A percentile compares a stretch with the other conserved stretches of the same genome.
phyloP scores from a whole-genome alignment of 2,329 filamentous ascomycete genomes.

The Metarhizium anisopliae region DNA sequence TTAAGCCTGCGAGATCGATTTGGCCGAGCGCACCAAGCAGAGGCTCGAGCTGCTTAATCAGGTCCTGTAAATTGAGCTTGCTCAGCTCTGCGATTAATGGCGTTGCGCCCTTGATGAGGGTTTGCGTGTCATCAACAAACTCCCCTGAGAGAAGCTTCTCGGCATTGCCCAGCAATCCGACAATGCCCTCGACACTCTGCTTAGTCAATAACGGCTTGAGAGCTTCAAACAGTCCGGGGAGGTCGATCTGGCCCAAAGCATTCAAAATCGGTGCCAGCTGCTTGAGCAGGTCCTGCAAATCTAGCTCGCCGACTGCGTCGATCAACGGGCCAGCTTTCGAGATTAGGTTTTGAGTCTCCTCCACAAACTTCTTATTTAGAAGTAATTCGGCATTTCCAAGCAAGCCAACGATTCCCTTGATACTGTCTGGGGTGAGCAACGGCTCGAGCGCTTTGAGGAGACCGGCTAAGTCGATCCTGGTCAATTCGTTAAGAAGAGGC shows the following conservation, averaged over 20 bases:
- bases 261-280: constrained; percentile 21
- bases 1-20: constrained; percentile 21
- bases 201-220: constrained; percentile 18
- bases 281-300: constrained; percentile 7
- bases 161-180: constrained; percentile 21
- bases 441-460: constrained; percentile 17
- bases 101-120: constrained; percentile 23
- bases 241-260: constrained; percentile 21
- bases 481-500: constrained; percentile 24
- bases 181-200: constrained; percentile 19
- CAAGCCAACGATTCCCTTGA: constrained; percentile 23
- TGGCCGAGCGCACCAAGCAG: constrained; percentile 21
- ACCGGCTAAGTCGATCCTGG: constrained; percentile 21
- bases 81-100: constrained; percentile 16
- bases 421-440: constrained; percentile 17
- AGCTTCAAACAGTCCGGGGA: constrained; percentile 18
- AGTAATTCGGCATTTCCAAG: constrained; percentile 19
- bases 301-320: constrained; percentile 3
- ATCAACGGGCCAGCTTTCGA: constrained; percentile 17
- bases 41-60: constrained; percentile 24
- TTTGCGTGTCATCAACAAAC: constrained; percentile 20
- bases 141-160: constrained; percentile 17
- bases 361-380: constrained; percentile 17
- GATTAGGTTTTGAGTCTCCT: constrained; percentile 18
- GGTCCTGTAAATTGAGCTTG: constrained; percentile 22